Conservation (phyloP, 2,329 filamentous ascomycete species). For the Fusarium sp. region DNA sequence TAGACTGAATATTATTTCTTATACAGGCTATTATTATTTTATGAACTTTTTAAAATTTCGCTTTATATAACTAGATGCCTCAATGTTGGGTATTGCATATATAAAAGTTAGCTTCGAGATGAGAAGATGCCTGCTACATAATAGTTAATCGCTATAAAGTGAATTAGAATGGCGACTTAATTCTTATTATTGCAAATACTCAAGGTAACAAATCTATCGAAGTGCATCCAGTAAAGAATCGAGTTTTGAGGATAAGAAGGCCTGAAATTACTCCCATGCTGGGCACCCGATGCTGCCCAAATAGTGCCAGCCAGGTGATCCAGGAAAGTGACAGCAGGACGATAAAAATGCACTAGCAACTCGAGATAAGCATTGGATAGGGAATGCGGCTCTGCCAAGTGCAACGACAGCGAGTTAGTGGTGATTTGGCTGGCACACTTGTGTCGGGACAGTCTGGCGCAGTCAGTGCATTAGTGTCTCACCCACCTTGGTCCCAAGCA, state of each 20-base stretch:
- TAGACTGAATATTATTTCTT: rapidly evolving
- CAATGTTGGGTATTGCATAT: not conserved
- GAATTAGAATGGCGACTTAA: too few relatives aligned
- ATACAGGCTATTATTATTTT: not conserved
- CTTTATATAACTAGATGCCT: not conserved
- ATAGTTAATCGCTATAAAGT: too few relatives aligned
- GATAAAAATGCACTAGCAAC: rapidly evolving
- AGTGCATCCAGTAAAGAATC: not conserved
- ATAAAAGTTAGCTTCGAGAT: too few relatives aligned
- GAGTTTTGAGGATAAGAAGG: not conserved
- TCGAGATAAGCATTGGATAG: not conserved
- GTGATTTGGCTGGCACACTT: not conserved
- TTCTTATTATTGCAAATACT: too few relatives aligned
- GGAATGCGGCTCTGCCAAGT: not conserved
- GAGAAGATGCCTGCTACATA: too few relatives aligned
- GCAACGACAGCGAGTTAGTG: not conserved
- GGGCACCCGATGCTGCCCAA: not conserved
- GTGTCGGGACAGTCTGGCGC: too few relatives aligned
- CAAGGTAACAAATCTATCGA: too few relatives aligned
- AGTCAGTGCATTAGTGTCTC: too few relatives aligned
- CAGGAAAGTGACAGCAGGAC: not conserved
- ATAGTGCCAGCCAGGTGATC: not conserved
- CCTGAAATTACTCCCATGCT: not conserved
- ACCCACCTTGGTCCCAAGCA: too few relatives aligned
- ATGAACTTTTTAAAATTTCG: not conserved